Percentiles rank a stretch among this genome's conserved stretches.
phyloP scores from a whole-genome alignment of 805 yeast species.

The Metschnikowia arizonensis region DNA sequence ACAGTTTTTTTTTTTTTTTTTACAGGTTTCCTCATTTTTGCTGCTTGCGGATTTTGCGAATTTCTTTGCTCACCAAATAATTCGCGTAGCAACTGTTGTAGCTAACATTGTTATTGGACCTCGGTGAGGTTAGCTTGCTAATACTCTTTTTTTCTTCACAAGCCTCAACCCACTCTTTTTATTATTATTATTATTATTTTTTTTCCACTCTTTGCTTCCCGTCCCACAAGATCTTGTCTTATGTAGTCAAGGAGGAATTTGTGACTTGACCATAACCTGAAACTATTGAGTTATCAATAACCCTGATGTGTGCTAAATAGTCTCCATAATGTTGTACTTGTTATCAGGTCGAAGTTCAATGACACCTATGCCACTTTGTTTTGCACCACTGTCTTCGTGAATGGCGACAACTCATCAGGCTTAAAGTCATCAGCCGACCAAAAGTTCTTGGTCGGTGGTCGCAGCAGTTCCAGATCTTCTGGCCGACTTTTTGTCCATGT shows the following conservation, averaged over 20 bases:
- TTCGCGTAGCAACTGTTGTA: constrained; percentile 25
- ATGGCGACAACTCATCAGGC: constrained; percentile 22
- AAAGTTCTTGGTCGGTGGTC: constrained; percentile 36
- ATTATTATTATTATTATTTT: no score
- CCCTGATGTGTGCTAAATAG: constrained; percentile 6
- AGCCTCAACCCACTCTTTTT: not conserved
- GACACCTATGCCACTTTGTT: constrained; percentile 31
- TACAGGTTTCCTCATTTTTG: constrained; percentile 25
- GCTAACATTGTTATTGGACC: constrained; percentile 27
- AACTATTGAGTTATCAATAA: constrained; percentile 7
- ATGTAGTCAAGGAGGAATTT: constrained; percentile 25
- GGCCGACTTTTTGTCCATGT: constrained; percentile 1
- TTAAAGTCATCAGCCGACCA: constrained; percentile 20
- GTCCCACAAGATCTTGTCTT: constrained; percentile 25
- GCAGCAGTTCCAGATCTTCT: constrained; percentile 38
- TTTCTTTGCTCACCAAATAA: constrained; percentile 20
- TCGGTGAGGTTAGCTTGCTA: constrained; percentile 18
- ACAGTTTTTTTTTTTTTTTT: not conserved
- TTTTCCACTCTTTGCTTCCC: constrained; percentile 6
- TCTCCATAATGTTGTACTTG: constrained; percentile 25
- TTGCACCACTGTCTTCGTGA: constrained; percentile 15
- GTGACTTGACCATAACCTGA: constrained; percentile 17
- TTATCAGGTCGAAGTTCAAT: constrained; percentile 21
- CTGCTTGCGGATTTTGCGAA: constrained; percentile 27
- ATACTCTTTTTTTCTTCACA: constrained; percentile 6